phyloP scores from a whole-genome alignment of 2,329 filamentous ascomycete genomes.

The Davidsoniella virescens region DNA sequence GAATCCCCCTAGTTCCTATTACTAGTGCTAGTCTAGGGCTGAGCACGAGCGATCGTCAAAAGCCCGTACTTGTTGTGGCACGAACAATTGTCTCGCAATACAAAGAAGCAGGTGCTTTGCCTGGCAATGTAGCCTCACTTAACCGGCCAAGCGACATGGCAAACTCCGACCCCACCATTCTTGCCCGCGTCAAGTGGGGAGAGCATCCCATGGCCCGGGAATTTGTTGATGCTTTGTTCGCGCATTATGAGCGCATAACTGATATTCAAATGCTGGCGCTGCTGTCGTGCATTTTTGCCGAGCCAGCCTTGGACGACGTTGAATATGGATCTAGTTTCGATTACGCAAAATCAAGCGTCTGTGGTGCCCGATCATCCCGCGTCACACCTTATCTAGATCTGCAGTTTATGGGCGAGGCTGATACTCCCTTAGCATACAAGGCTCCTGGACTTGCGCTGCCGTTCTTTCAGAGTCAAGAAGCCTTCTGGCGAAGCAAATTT shows the following conservation, averaged over 20 bases:
- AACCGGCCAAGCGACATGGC: constrained; percentile 4
- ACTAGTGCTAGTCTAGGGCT: constrained; percentile 23
- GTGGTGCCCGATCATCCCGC: background rate
- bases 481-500: constrained; percentile 34
- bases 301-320: constrained; percentile 6
- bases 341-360: constrained; percentile 30
- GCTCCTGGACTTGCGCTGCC: constrained; percentile 50
- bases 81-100: constrained; percentile 36
- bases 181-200: constrained; percentile 53
- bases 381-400: background rate
- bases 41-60: background rate
- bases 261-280: constrained; percentile 58
- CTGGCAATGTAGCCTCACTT: background rate
- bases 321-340: constrained; percentile 39
- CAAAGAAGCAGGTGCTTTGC: background rate
- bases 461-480: constrained; percentile 45
- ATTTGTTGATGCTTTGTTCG: constrained; percentile 46
- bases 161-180: constrained; percentile 20
- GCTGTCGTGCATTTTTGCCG: constrained; percentile 49
- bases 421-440: constrained; percentile 48
- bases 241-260: constrained; percentile 43
- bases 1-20: constrained; percentile 54
- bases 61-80: constrained; percentile 47
- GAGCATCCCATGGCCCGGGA: constrained; percentile 44
- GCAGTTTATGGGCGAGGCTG: constrained; percentile 25